Evolutionary conservation across 495 filamentous ascomycete species (phyloP).

Genomic region (Hypoxylon cercidicola): DNA sequence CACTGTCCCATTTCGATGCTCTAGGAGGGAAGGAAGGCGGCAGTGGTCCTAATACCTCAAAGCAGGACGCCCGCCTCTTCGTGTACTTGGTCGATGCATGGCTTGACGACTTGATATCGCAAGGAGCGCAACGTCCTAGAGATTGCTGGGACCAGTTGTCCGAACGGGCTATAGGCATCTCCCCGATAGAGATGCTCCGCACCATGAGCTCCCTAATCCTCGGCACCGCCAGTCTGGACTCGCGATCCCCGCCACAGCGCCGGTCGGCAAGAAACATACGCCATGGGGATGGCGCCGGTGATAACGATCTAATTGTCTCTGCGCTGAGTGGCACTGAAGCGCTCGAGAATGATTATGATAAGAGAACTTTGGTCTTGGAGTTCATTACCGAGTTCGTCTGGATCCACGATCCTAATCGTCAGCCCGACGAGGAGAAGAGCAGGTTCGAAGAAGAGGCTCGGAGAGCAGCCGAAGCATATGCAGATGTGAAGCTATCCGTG

Average conservation of each 20-base stretch:
- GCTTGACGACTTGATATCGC: neutral
- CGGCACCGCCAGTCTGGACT: neutral
- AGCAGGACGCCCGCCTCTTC: constrained; percentile 12
- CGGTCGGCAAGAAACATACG: neutral
- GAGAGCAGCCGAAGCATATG: neutral
- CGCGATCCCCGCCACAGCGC: neutral
- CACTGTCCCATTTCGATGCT: neutral
- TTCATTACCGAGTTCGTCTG: constrained; percentile 7
- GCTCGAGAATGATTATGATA: neutral
- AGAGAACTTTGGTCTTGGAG: neutral
- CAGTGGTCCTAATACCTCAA: neutral
- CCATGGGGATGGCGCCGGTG: neutral
- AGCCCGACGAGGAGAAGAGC: neutral
- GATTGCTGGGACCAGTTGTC: constrained; percentile 4
- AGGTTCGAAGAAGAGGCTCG: neutral
- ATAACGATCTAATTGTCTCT: neutral
- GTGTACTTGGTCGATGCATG: constrained; percentile 19
- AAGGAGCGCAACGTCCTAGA: neutral
- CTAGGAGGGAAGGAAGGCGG: neutral
- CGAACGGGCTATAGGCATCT: neutral
- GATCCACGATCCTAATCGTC: neutral
- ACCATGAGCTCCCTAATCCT: constrained; percentile 13
- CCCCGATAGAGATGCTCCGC: constrained; percentile 1
- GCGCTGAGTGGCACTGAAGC: neutral
- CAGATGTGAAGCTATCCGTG: neutral